phyloP scores from a whole-genome alignment of 2,329 filamentous ascomycete species.

The Pseudodiploospora longispora region DNA sequence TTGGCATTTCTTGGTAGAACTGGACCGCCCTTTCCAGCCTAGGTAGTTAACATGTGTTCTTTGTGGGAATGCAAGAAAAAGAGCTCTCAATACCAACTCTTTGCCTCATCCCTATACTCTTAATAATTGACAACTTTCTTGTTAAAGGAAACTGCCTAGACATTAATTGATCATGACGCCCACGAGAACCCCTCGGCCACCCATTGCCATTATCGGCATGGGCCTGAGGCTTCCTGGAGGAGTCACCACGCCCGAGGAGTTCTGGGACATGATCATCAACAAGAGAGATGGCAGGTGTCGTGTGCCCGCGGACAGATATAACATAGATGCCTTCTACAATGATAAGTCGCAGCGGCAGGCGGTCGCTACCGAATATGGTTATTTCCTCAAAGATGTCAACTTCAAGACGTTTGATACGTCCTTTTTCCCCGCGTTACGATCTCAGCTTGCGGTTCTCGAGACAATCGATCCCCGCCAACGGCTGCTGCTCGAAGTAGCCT shows the following conservation, averaged over 20 bases:
- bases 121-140: no score
- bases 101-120: no score
- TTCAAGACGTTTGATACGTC: constrained; percentile 20
- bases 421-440: constrained; percentile 17
- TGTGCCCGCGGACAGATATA: constrained; percentile 21
- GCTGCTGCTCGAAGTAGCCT: constrained; percentile 20
- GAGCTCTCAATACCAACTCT: no score
- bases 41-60: no score
- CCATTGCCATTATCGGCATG: constrained; percentile 26
- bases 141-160: no score
- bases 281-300: constrained; percentile 15
- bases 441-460: no score
- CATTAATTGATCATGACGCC: not conserved
- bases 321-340: constrained; percentile 14
- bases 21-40: no score
- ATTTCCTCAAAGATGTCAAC: constrained; percentile 18
- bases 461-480: constrained; percentile 23
- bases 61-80: no score
- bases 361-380: constrained; percentile 13
- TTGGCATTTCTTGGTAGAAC: no score
- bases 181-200: constrained; percentile 3
- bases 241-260: constrained; percentile 15
- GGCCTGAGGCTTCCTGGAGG: constrained; percentile 23
- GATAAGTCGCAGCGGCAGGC: constrained; percentile 6
- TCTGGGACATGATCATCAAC: constrained; percentile 25